These are phyloP conservation scores for Lentinula raphanica DNA, from an alignment of 768 basidiomycete genomes.

Conservation along the genomic window DNA sequence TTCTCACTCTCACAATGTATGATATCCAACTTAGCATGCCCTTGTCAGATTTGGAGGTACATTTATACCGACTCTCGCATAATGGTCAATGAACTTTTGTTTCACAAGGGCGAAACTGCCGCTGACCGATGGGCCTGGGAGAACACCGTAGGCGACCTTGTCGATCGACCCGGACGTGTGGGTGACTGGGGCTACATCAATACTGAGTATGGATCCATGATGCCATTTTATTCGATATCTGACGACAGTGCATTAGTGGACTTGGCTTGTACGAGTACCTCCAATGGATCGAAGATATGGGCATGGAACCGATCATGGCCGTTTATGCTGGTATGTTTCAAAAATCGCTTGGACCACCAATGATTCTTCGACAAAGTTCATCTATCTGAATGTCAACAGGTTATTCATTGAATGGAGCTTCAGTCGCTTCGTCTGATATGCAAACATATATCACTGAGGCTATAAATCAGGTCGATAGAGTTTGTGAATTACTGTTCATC, in stretches of 20 bases:
- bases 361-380: background rate
- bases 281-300: slow-evolving; percentile 44
- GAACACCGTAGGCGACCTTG: slow-evolving; percentile 49
- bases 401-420: slow-evolving; percentile 42
- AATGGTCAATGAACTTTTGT: background rate
- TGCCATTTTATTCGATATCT: background rate
- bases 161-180: slow-evolving; percentile 49
- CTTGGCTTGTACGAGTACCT: slow-evolving; percentile 8
- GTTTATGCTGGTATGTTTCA: slow-evolving; percentile 45
- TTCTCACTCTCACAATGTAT: slow-evolving; percentile 12
- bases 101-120: slow-evolving; percentile 43
- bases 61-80: background rate
- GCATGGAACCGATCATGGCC: slow-evolving; percentile 57
- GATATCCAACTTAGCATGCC: slow-evolving; percentile 6
- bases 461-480: slow-evolving; percentile 39
- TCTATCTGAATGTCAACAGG: background rate
- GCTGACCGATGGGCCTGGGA: slow-evolving; percentile 63
- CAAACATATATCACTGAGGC: slow-evolving; percentile 51
- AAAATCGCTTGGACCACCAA: background rate
- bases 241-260: background rate
- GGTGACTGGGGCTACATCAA: slow-evolving; percentile 62
- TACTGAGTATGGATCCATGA: slow-evolving; percentile 32
- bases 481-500: background rate
- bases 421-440: slow-evolving; percentile 36
- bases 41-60: slow-evolving; percentile 27